Conservation (phyloP, 805 yeast genomes). For the Wickerhamiella brachini region DNA sequence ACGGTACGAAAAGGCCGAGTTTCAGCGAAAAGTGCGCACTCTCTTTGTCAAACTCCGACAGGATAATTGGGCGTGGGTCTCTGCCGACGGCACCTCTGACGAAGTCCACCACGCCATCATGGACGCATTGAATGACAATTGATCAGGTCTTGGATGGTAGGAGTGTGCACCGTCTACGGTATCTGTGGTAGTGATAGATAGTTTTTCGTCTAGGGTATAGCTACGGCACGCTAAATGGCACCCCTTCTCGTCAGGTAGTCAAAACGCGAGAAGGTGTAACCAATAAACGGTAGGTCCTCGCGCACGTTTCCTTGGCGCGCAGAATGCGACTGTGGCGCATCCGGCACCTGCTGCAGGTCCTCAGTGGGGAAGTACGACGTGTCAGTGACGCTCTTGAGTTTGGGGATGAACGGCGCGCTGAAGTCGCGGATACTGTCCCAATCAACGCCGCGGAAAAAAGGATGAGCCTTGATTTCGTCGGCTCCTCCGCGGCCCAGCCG, state of each 20-base stretch:
- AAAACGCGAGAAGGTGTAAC: constrained; percentile 90
- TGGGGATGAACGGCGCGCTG: constrained; percentile 89
- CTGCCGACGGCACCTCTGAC: constrained; percentile 49
- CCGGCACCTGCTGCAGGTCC: constrained; percentile 89
- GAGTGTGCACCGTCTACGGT: too few species aligned
- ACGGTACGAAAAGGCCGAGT: constrained; percentile 62
- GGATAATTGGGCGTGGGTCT: constrained; percentile 33
- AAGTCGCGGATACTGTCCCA: constrained; percentile 82
- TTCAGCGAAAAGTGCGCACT: constrained; percentile 58
- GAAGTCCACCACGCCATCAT: constrained; percentile 39
- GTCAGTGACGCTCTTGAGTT: constrained; percentile 81
- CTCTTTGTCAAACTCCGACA: constrained; percentile 34
- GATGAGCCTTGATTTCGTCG: constrained; percentile 77
- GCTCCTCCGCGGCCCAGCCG: constrained; percentile 90
- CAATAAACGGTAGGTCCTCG: constrained; percentile 92
- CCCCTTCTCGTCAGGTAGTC: constrained; percentile 60
- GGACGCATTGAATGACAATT: constrained; percentile 20
- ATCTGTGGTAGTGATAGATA: too few species aligned
- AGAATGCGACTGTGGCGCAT: constrained; percentile 51
- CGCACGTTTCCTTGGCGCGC: constrained; percentile 34
- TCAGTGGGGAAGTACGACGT: constrained; percentile 97
- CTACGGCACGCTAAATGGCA: constrained; percentile 17
- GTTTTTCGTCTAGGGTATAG: too few species aligned
- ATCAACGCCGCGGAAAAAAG: constrained; percentile 90
- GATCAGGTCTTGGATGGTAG: too few species aligned